phyloP scores from a whole-genome alignment of 305 asterid genomes.

The Solanum hybrid region DNA sequence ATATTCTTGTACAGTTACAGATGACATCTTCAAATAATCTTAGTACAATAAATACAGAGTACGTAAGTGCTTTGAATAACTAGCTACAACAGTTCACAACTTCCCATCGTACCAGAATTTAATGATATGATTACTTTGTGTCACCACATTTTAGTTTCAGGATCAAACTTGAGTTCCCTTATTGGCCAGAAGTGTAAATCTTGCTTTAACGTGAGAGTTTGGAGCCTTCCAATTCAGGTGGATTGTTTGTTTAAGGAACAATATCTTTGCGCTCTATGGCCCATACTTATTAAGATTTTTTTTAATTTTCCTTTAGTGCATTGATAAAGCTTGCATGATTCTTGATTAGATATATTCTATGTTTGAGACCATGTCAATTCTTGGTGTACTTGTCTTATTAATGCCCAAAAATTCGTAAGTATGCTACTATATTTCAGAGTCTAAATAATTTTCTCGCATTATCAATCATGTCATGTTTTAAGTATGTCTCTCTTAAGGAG shows the following conservation, averaged over 20 bases:
- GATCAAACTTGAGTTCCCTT: conserved; percentile 79
- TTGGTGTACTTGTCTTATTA: background rate
- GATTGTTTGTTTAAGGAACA: conserved; percentile 45
- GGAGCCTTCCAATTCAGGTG: conserved; percentile 89
- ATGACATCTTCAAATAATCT: background rate
- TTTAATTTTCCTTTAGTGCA: background rate
- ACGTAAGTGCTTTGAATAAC: background rate
- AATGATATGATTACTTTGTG: conserved; percentile 59
- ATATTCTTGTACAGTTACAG: background rate
- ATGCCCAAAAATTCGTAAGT: background rate
- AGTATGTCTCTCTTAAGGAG: conserved; percentile 28
- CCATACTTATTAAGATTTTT: conserved; percentile 13
- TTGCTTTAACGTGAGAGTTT: conserved; percentile 67
- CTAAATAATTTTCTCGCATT: background rate
- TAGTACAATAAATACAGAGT: background rate
- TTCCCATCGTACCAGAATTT: conserved; percentile 20
- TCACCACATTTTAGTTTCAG: conserved; percentile 66
- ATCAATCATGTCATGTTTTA: background rate
- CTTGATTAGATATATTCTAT: background rate
- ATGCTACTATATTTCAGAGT: background rate
- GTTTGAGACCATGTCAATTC: background rate
- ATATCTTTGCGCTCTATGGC: conserved; percentile 72
- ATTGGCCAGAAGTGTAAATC: conserved; percentile 65
- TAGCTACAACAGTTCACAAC: conserved; percentile 9
- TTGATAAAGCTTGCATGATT: background rate